Evolutionary conservation across 2,329 filamentous ascomycete genomes (phyloP), one percentile per base, ranked within the genome.

Genomic region (Thielaviopsis ethacetica): DNA sequence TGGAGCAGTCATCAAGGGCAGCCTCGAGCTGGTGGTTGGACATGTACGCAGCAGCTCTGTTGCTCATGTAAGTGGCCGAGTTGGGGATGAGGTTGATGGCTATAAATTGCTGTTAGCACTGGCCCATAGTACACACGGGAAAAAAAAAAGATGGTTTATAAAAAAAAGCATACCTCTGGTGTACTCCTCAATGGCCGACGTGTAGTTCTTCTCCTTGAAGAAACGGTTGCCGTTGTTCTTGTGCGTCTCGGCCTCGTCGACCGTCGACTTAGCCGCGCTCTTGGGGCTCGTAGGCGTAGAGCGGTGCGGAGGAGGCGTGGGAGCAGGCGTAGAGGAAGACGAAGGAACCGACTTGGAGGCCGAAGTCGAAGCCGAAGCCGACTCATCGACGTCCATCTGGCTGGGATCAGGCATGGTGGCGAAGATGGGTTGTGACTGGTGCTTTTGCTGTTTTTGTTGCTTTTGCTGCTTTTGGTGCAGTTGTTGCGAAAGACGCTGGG

Each of bases 201-300:
- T 74, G 71, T 91, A 98, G 67, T 96, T 88, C 69, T 86, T 88
- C 63, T 91, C 88, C 76, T 96, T 97, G 80, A 96, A 98, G 68
- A 88, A 91, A 68, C 93, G 93, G 75, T 98, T 98, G 61, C 93
- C 93, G 1, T 88, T 82, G 65, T 87, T 82, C 77, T 98, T 98
- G 80, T 85, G 95, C 13, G 83, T 78, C 73, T 98, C 93, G 26
- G 91, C 89, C 68, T 96, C 88, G 58, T 91, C 86, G 50, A 73
- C 71, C 24, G 76, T 70, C 41, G 72, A 76, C 52, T 76, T 73
- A 55, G 74, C 73, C 51, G 80, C 81, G 68, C 78, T 83, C 59
- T 76, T 77, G 52, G 80, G 79, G 67, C 78, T 81, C 6, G 59
- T 61, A 47, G 59, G 59, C 27, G 59, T 61, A 27, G 80, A 82